phyloP scores from a whole-genome alignment of 495 filamentous ascomycete genomes.

The Penicillium argentinense region DNA sequence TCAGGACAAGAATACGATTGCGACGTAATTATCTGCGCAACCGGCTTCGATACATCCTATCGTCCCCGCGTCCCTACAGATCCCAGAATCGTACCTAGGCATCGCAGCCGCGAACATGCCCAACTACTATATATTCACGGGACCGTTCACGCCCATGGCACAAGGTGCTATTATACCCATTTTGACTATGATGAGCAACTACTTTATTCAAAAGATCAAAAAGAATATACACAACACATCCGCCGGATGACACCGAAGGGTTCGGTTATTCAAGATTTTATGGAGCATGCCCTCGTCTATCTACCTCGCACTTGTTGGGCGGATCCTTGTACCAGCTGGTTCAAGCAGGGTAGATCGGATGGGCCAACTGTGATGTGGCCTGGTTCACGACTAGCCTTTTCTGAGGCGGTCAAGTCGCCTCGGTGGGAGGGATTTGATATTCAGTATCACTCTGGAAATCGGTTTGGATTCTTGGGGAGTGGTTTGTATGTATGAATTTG shows the following conservation, averaged over 20 bases:
- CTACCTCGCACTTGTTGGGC: conserved; percentile 41
- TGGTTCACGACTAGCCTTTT: conserved; percentile 45
- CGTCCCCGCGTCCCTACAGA: background rate
- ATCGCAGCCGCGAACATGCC: conserved; percentile 48
- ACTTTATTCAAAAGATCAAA: too few species aligned
- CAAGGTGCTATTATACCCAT: too few species aligned
- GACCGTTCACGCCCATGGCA: too few species aligned
- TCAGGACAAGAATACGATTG: conserved; percentile 24
- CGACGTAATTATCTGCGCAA: conserved; percentile 49
- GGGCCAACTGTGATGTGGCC: conserved; percentile 27
- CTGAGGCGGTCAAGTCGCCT: conserved; percentile 47
- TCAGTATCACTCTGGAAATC: background rate
- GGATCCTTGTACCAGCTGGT: conserved; percentile 44
- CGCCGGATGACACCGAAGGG: conserved; percentile 21
- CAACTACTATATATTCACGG: too few species aligned
- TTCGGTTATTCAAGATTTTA: conserved; percentile 37
- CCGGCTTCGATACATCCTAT: conserved; percentile 46
- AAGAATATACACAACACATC: conserved; percentile 35
- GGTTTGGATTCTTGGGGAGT: conserved; percentile 4
- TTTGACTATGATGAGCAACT: too few species aligned
- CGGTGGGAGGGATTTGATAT: conserved; percentile 52
- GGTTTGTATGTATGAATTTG: background rate
- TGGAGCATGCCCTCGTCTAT: conserved; percentile 32
- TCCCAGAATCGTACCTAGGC: conserved; percentile 44
- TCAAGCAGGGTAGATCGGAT: conserved; percentile 29